Evolutionary conservation across 352 stramenopile genomes (phyloP).

Genomic region (Phytopythium mirpurense): DNA sequence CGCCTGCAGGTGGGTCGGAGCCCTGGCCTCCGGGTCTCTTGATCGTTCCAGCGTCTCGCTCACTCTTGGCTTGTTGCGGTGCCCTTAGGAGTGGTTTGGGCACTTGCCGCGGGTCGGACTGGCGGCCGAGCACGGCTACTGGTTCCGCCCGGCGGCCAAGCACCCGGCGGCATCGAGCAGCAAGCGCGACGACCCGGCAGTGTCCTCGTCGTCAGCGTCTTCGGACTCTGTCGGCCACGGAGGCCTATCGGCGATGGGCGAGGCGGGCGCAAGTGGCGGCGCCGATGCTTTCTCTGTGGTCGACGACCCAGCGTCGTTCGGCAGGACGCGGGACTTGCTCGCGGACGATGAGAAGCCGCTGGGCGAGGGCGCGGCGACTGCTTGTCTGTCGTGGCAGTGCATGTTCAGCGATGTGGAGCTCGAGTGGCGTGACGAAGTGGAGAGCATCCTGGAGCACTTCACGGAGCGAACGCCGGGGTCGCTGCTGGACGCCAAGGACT

Average conservation of each 20-base stretch:
- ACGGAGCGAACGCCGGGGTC: constrained; percentile 85
- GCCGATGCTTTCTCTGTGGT: background rate
- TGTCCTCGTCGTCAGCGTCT: background rate
- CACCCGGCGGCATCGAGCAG: constrained; percentile 19
- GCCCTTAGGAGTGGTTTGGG: constrained; percentile 71
- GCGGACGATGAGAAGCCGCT: constrained; percentile 6
- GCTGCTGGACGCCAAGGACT: constrained; percentile 81
- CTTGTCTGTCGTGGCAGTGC: constrained; percentile 66
- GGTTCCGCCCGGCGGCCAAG: constrained; percentile 68
- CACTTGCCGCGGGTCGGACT: constrained; percentile 71
- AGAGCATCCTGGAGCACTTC: constrained; percentile 84
- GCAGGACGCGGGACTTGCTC: background rate
- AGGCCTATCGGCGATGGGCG: background rate
- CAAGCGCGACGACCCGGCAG: constrained; percentile 4
- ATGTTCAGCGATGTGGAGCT: constrained; percentile 80
- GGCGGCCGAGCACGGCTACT: constrained; percentile 77
- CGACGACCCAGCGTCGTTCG: constrained; percentile 14
- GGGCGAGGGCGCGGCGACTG: constrained; percentile 14
- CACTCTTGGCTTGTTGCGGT: too few relatives aligned
- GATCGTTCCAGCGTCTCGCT: too few relatives aligned
- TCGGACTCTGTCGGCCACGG: constrained; percentile 3
- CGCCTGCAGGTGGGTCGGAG: too few relatives aligned
- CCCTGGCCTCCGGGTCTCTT: too few relatives aligned
- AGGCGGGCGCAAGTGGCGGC: constrained; percentile 11
- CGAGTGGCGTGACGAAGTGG: constrained; percentile 71